Evolutionary conservation across 495 filamentous ascomycete genomes (phyloP), one percentile per base, ranked within the genome.

Genomic region (Talaromyces borbonicus): DNA sequence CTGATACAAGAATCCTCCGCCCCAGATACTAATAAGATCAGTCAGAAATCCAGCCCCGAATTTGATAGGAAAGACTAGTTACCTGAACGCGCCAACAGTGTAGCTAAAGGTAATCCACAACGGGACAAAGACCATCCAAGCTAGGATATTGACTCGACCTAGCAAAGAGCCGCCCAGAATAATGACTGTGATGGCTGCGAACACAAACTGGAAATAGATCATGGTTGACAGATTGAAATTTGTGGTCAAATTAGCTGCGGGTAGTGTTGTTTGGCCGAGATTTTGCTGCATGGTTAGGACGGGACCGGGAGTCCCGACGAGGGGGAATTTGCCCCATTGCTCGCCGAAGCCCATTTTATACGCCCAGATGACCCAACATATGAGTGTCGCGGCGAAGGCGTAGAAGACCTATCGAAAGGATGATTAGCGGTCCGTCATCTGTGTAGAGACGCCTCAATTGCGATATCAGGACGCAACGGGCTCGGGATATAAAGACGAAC

Each of bases 201-300:
- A 78, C 23, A 75, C 74, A 49, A 78, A 78, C 45, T 78, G 74
- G 56, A 78, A 78, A 55, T 78, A 78, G 0, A 76, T 59, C 74
- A 78, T 77, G n/a, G 71, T 75, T 2, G 69, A 64, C 50, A 67
- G 47, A 14, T 71, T 70, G 50, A 65, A 78, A 46, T 63, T 61
- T 25, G 62, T 59, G 6, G 52, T 49, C 41, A 69, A 30, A 27
- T 47, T 59, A 2, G 71, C 66, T 8, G 70, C 58, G 1, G 73
- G 72, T 6, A 78, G 56, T 6, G 42, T 42, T 7, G 69, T 61
- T 50, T 74, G 74, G 1, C 41, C 50, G 15, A 77, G 60, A 51
- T 72, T 56, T 44, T 62, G 62, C 49, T 66, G 55, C 58, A 76
- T 72, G 3, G 60, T 59, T 14, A 78, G 49, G 12, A 72, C 61